Evolutionary conservation across 2,329 filamentous ascomycete species (phyloP).

Genomic region (Epichloe baconii): DNA sequence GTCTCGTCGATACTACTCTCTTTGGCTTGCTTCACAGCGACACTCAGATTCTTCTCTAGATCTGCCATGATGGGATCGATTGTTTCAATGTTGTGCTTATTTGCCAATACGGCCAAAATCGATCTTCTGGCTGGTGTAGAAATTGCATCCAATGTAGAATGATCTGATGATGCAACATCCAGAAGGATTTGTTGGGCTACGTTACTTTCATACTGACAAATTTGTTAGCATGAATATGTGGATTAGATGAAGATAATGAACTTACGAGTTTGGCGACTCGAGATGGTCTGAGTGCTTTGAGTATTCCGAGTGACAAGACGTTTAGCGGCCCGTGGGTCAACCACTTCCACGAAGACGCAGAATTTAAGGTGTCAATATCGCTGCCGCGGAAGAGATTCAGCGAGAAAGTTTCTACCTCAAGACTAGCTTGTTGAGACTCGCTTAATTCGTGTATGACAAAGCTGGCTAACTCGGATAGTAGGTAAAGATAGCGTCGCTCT

Average conservation of each 20-base stretch:
- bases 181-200: constrained; percentile 23
- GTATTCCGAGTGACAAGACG: constrained; percentile 25
- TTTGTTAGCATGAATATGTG: constrained; percentile 2
- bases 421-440: constrained; percentile 21
- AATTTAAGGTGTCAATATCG: background rate
- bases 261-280: constrained; percentile 23
- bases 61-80: constrained; percentile 13
- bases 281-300: constrained; percentile 23
- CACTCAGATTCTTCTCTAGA: constrained; percentile 14
- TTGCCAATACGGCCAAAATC: constrained; percentile 29
- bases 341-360: constrained; percentile 18
- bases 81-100: constrained; percentile 30
- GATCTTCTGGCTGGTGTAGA: constrained; percentile 18
- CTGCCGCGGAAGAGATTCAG: constrained; percentile 26
- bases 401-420: constrained; percentile 20
- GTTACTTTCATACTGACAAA: constrained; percentile 21
- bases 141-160: constrained; percentile 4
- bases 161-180: constrained; percentile 11
- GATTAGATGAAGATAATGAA: background rate
- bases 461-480: constrained; percentile 23
- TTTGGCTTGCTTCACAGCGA: constrained; percentile 8
- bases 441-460: constrained; percentile 25
- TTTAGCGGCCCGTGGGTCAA: constrained; percentile 18
- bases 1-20: background rate
- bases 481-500: constrained; percentile 23